Evolutionary conservation across 306 rosid genomes (phyloP).

Genomic region (Vigna trinervia): DNA sequence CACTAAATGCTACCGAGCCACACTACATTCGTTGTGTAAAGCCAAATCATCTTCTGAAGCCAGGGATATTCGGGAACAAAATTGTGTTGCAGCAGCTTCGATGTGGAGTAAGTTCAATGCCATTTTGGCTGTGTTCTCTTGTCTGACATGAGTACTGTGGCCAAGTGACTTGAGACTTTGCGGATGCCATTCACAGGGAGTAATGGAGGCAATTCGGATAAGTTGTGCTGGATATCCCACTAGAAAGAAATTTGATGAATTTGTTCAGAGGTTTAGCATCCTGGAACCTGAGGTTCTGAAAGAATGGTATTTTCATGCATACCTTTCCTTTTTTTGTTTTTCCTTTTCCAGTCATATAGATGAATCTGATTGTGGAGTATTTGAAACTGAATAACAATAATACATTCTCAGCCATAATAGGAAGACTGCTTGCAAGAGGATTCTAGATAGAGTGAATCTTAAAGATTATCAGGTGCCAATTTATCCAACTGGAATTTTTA

Average conservation of each 20-base stretch:
- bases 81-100: conserved; percentile 88
- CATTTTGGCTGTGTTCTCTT: conserved; percentile 34
- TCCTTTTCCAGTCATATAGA: conserved; percentile 10
- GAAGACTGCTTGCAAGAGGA: conserved; percentile 69
- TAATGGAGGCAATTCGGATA: conserved; percentile 98
- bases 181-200: conserved; percentile 67
- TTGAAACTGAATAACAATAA: conserved; percentile 18
- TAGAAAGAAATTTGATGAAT: conserved; percentile 82
- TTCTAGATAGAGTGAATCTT: conserved; percentile 68
- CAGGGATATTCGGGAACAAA: conserved; percentile 79
- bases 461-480: conserved; percentile 82
- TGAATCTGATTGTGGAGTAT: conserved; percentile 5
- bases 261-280: conserved; percentile 71
- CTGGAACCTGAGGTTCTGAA: conserved; percentile 68
- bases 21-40: conserved; percentile 94
- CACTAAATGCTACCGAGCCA: conserved; percentile 90
- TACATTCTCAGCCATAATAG: conserved; percentile 67
- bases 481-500: conserved; percentile 17
- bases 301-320: conserved; percentile 65
- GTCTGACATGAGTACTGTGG: conserved; percentile 18
- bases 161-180: conserved; percentile 38
- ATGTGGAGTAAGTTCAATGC: conserved; percentile 75
- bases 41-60: conserved; percentile 93
- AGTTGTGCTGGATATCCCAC: conserved; percentile 98
- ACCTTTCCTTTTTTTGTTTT: conserved; percentile 9